Evolutionary conservation across 805 yeast genomes (phyloP), one percentile per base, ranked within the genome.

Genomic region (Candida insectorum): DNA sequence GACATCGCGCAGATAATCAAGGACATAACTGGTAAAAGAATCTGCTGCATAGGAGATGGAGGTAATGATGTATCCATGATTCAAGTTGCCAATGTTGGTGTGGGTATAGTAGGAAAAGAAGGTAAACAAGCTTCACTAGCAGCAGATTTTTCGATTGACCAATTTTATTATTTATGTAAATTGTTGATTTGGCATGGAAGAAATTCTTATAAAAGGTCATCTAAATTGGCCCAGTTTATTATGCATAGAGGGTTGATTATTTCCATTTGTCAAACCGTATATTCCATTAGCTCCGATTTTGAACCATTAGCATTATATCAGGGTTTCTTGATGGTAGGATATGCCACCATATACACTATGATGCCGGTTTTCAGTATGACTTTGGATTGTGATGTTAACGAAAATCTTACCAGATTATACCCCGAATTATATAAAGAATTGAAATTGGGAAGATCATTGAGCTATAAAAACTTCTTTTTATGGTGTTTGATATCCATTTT

Each of bases 21-120:
- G 49, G 75, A 75, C 39, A 62, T 76, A 19, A 93, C 97, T 0
- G 85, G 86, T 4, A 86, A 85, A 52, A 68, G 98, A 32, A 97
- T 91, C 2, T 91, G 97, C 45, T 93, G 97, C 52, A 94, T 93
- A 46, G 99, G 99, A 36, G 99, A 93, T 60, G 99, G 99, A 50
- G 99, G 99, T 49, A 93, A 93, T 52, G 99, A 93, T 60, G 99
- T 93, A 21, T 85, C 95, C 48, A 93, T 93, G 99, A 93, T 93
- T 45, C 98, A 93, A 61, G 83, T 94, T 45, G 98, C 99, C 0
- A 96, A 94, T 64, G 96, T 93, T 7, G 99, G 99, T 39, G 95
- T 93, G 18, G 99, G 99, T 36, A 93, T 93, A 45, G 98, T 93
- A 14, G 99, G 99, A 23, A 93, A 93, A 58, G 99, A 93, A 57